Base-by-base conservation (phyloP, 495 filamentous ascomycete genomes). In the Aspergillus mulundensis region DNA sequence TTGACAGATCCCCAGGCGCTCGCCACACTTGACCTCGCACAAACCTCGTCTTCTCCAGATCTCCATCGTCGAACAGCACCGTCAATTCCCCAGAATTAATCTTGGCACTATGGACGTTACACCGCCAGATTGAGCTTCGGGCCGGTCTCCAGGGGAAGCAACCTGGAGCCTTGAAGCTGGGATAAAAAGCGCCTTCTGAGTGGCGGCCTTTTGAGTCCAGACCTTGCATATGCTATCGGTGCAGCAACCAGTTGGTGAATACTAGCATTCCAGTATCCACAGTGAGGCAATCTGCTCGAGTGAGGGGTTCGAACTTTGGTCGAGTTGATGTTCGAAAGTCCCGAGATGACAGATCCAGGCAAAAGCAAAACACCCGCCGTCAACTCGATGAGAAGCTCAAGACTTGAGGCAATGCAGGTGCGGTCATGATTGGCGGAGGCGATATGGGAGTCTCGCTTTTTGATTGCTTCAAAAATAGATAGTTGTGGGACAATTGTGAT, bases 51-150 rank as follows among this genome's bases (percentile, higher is more conserved):
- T 24, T 38, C 28, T 46, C 42, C 30, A 38, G 52, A 47, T 47
- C 45, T 16, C 34, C 48, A n/a, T 50, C 48, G 32, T 51, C 34
- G 20, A 40, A 51, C 18, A 25, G 25, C 25, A 24, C 19, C 10
- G 5, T 40, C 23, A 38, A 43, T 32, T 41, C 42, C 25, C 20
- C 28, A 44, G 39, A 15, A 44, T 45, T 8, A 28, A 34, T 24
- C 55, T 52, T 46, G 30, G 47, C 48, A 32, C 18, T 16, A 34
- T 34, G 24, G 16, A 45, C 5, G 55, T 57, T 57, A 57, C 55
- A 57, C 55, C 55, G 55, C 55, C 28, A 57, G 55, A 57, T 39
- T 52, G 49, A 30, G 49, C 45, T 50, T 46, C 41, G 54, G 36
- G 24, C 45, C 20, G 45, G 39, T 18, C 14, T n/a, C n/a, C 12